Evolutionary conservation across 1,284 basidiomycete genomes (phyloP).

Genomic region (Leccinum insolens): DNA sequence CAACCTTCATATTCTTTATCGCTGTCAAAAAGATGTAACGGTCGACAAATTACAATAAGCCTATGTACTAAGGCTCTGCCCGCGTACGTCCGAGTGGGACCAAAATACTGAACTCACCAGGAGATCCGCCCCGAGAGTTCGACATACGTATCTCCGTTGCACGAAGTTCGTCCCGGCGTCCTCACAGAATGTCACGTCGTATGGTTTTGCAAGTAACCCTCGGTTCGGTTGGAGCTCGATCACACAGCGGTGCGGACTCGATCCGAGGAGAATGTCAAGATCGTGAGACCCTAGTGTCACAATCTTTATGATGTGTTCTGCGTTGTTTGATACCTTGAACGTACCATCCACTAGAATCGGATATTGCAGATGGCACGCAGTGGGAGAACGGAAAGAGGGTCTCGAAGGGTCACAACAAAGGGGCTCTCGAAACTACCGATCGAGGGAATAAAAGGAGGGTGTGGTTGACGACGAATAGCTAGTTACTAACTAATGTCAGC

Average conservation of each 20-base stretch:
- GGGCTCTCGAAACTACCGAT: neutral
- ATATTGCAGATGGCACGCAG: slow-evolving; percentile 34
- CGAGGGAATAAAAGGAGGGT: neutral
- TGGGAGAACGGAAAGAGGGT: neutral
- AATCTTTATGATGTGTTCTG: slow-evolving; percentile 41
- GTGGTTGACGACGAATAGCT: neutral
- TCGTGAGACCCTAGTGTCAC: neutral
- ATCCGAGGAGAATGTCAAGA: neutral
- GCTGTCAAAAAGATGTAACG: too few relatives aligned
- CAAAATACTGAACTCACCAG: too few relatives aligned
- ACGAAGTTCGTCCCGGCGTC: too few relatives aligned
- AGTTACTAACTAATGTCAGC: slow-evolving; percentile 16
- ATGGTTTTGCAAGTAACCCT: neutral
- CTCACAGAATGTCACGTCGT: too few relatives aligned
- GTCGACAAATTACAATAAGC: too few relatives aligned
- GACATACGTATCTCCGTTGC: too few relatives aligned
- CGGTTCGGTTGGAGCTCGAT: neutral
- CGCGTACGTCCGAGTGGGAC: too few relatives aligned
- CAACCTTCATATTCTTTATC: too few relatives aligned
- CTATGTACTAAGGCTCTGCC: too few relatives aligned
- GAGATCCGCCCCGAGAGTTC: too few relatives aligned
- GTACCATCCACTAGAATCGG: slow-evolving; percentile 21
- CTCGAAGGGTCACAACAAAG: neutral
- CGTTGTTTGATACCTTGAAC: slow-evolving; percentile 27
- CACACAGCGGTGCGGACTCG: neutral